Evolutionary conservation across 2,329 filamentous ascomycete genomes (phyloP).

Genomic region (Anisogramma anomala): DNA sequence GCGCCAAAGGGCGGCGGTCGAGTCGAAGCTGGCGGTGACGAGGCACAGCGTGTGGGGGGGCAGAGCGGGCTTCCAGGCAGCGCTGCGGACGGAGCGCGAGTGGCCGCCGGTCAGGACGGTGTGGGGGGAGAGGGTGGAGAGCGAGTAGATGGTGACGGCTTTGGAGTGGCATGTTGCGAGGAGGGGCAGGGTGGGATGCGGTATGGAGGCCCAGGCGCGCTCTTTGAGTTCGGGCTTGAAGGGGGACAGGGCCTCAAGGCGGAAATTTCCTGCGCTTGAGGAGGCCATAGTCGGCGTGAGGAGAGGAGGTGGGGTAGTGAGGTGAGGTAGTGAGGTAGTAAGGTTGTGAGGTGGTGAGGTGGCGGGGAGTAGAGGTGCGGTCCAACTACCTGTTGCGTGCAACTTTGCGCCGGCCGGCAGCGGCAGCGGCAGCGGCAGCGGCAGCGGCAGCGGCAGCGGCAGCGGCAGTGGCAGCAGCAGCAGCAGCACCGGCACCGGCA

Average conservation of each 20-base stretch:
- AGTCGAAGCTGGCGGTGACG: conserved; percentile 88
- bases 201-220: conserved; percentile 75
- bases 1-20: conserved; percentile 76
- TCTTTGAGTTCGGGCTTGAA: conserved; percentile 48
- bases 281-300: conserved; percentile 5
- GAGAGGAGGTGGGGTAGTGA: neutral
- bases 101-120: conserved; percentile 77
- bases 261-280: conserved; percentile 23
- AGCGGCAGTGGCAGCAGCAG: too few relatives aligned
- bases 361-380: too few relatives aligned
- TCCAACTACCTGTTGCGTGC: too few relatives aligned
- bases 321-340: too few relatives aligned
- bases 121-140: conserved; percentile 67
- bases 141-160: conserved; percentile 78
- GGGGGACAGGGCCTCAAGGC: conserved; percentile 29
- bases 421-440: too few relatives aligned
- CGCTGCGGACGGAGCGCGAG: conserved; percentile 74
- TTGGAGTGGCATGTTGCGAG: conserved; percentile 83
- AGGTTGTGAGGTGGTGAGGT: too few relatives aligned
- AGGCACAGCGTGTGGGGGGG: conserved; percentile 57
- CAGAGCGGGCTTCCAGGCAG: conserved; percentile 74
- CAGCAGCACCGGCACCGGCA: too few relatives aligned
- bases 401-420: too few relatives aligned
- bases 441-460: too few relatives aligned
- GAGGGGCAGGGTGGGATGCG: conserved; percentile 78